Conservation (phyloP, 108 stramenopile genomes). For the Aurantiochytrium sp. region DNA sequence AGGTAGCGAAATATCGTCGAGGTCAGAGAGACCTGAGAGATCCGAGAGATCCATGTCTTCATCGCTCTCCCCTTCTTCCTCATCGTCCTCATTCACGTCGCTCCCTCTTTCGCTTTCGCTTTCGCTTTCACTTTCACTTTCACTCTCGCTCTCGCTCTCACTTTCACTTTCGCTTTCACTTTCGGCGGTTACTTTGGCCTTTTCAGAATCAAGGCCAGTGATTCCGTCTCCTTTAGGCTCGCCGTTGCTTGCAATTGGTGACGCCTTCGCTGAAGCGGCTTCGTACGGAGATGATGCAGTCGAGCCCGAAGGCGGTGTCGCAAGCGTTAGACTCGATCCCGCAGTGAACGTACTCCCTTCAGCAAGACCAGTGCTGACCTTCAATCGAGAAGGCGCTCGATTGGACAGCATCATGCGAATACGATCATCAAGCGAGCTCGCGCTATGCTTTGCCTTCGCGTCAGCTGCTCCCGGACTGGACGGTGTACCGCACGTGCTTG, state of each 20-base stretch:
- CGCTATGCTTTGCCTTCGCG: too few species aligned
- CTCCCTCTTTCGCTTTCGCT: neutral
- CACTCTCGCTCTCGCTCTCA: too few species aligned
- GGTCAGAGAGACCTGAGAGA: neutral
- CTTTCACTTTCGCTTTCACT: neutral
- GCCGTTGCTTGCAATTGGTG: too few species aligned
- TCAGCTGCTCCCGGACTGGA: too few species aligned
- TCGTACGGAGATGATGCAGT: too few species aligned
- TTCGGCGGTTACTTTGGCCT: neutral
- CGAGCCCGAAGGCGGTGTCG: too few species aligned
- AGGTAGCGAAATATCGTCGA: neutral
- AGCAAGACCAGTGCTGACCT: neutral
- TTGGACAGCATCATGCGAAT: neutral
- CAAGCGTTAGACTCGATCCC: neutral
- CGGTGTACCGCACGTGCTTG: too few species aligned
- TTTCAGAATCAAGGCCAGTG: neutral
- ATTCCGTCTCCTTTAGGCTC: too few species aligned
- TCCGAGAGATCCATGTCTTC: neutral
- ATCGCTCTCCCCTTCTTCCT: neutral
- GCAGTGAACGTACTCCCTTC: neutral
- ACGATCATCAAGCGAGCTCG: neutral
- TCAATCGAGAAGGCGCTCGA: neutral
- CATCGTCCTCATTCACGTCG: neutral
- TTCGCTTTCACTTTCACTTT: too few species aligned
- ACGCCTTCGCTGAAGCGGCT: too few species aligned